Conservation (phyloP, 495 filamentous ascomycete species). For the Antarctomyces pellizariae region DNA sequence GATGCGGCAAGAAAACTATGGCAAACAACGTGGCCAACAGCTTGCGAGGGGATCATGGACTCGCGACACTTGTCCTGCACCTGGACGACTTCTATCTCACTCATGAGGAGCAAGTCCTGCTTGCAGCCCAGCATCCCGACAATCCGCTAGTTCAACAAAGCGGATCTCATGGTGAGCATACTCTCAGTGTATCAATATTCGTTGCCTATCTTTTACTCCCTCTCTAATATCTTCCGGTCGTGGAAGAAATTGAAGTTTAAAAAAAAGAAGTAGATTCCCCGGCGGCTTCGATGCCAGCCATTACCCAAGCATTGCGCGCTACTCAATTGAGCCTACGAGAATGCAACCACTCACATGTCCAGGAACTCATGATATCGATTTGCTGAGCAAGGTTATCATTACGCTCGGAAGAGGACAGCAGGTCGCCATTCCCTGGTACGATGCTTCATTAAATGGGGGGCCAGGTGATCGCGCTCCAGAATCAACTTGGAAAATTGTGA, state of each 20-base stretch:
- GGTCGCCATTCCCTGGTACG: slow-evolving; percentile 52
- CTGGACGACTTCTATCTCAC: slow-evolving; percentile 77
- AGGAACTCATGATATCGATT: slow-evolving; percentile 52
- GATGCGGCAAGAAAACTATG: slow-evolving; percentile 69
- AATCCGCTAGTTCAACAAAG: slow-evolving; percentile 59
- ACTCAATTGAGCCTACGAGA: too few species aligned
- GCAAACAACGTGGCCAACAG: slow-evolving; percentile 39
- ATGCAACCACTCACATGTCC: slow-evolving; percentile 7
- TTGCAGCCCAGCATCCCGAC: slow-evolving; percentile 37
- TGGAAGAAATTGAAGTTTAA: too few species aligned
- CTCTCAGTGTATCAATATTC: too few species aligned
- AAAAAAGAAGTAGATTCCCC: too few species aligned
- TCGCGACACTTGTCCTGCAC: slow-evolving; percentile 51
- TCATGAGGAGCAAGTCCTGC: slow-evolving; percentile 37
- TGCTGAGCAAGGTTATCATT: slow-evolving; percentile 35
- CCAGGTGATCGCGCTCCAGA: slow-evolving; percentile 47
- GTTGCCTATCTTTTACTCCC: too few species aligned
- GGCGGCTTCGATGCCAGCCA: too few species aligned
- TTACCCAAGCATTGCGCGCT: too few species aligned
- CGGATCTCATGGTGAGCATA: slow-evolving; percentile 34
- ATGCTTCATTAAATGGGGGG: slow-evolving; percentile 58
- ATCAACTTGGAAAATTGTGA: slow-evolving; percentile 34
- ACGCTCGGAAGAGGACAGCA: slow-evolving; percentile 26
- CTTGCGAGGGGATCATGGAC: slow-evolving; percentile 36
- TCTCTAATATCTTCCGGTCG: too few species aligned